Conservation (phyloP, 495 filamentous ascomycete genomes). For the Penicillium odoratum region DNA sequence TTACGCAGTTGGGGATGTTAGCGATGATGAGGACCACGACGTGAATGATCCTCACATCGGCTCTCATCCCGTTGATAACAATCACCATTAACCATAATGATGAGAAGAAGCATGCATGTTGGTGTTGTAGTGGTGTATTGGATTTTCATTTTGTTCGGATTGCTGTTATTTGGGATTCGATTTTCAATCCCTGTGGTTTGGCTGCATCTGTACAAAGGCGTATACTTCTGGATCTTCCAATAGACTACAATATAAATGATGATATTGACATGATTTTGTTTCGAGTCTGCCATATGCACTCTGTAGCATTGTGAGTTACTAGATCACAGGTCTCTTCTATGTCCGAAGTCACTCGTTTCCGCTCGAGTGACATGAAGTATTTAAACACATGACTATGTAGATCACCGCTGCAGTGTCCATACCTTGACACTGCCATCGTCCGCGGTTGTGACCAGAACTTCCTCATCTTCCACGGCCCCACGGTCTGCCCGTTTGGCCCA, state of each 20-base stretch:
- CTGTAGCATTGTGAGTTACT: background rate
- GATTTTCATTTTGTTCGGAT: background rate
- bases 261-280: background rate
- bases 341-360: background rate
- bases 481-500: slow-evolving; percentile 61
- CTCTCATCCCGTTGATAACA: slow-evolving; percentile 9
- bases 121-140: slow-evolving; percentile 1
- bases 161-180: background rate
- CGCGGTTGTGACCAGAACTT: slow-evolving; percentile 75
- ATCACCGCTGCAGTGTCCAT: slow-evolving; percentile 55
- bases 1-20: slow-evolving; percentile 45
- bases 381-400: background rate
- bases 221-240: slow-evolving; percentile 5
- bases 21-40: slow-evolving; percentile 37
- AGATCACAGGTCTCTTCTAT: background rate
- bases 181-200: slow-evolving; percentile 1
- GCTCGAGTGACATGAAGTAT: background rate
- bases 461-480: slow-evolving; percentile 49
- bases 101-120: slow-evolving; percentile 7
- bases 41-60: background rate
- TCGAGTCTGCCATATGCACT: background rate
- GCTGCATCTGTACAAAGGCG: slow-evolving; percentile 17
- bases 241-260: slow-evolving; percentile 12
- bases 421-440: slow-evolving; percentile 78
- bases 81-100: slow-evolving; percentile 12